Evolutionary conservation across 306 rosid species (phyloP).

Genomic region (Amphicarpaea edgeworthii): DNA sequence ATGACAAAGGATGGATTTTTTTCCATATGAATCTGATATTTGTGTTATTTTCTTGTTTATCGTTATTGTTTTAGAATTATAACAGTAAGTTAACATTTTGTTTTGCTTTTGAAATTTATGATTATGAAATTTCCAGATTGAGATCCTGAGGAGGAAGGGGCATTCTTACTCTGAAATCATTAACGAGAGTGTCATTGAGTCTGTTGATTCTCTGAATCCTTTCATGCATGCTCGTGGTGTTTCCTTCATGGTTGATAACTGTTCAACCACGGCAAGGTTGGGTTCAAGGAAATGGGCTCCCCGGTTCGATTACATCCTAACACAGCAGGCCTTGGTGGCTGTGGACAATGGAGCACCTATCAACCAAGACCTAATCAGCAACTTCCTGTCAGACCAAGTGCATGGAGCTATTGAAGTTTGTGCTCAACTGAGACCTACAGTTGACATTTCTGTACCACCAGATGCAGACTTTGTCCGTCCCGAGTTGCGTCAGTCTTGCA

Average conservation of each 20-base stretch:
- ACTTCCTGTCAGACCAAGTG: constrained; percentile 91
- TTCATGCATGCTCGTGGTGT: constrained; percentile 99
- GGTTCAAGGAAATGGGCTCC: constrained; percentile 99
- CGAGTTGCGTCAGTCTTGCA: constrained; percentile 78
- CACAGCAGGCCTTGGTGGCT: constrained; percentile 96
- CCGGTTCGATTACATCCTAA: constrained; percentile 82
- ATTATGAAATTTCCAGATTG: constrained; percentile 66
- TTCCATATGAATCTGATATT: not conserved
- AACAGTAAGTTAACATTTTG: not conserved
- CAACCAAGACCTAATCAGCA: constrained; percentile 87
- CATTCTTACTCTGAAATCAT: constrained; percentile 97
- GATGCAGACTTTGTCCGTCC: constrained; percentile 99
- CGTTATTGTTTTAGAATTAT: constrained; percentile 8
- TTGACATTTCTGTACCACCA: constrained; percentile 85
- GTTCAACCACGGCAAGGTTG: constrained; percentile 96
- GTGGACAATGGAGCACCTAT: constrained; percentile 73
- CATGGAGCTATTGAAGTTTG: constrained; percentile 93
- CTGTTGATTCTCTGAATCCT: constrained; percentile 96
- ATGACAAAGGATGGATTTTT: not conserved
- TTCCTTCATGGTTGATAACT: constrained; percentile 97
- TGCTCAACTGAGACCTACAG: constrained; percentile 90
- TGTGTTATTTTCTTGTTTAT: constrained; percentile 3
- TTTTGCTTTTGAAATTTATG: not conserved
- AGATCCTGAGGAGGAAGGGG: constrained; percentile 94
- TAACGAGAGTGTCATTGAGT: constrained; percentile 93